A percentile compares a stretch with the other conserved stretches of the same genome.
Evolutionary conservation across 495 filamentous ascomycete genomes (phyloP).

Genomic region (Gamarada debralockiae): DNA sequence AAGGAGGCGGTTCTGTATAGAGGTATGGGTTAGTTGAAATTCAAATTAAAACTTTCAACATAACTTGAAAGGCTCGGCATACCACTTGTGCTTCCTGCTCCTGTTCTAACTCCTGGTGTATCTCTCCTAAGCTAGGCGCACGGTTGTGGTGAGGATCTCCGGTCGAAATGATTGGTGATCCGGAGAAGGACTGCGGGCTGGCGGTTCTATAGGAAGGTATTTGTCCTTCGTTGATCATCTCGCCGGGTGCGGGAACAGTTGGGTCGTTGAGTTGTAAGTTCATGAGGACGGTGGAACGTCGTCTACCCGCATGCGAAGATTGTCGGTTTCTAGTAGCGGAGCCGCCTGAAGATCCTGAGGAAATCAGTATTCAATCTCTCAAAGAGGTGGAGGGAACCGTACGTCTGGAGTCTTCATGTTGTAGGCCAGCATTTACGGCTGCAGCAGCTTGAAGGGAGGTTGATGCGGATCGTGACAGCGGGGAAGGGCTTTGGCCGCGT

Average conservation of each 20-base stretch:
- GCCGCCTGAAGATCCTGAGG: constrained; percentile 50
- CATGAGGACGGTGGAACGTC: constrained; percentile 67
- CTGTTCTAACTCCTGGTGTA: constrained; percentile 91
- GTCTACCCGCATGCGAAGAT: constrained; percentile 53
- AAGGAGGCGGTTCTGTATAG: constrained; percentile 75
- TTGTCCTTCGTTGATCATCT: constrained; percentile 50
- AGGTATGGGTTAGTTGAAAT: background rate
- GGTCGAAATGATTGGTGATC: constrained; percentile 53
- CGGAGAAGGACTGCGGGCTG: constrained; percentile 54
- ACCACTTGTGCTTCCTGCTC: constrained; percentile 96
- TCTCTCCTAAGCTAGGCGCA: constrained; percentile 82
- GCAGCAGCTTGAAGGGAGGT: constrained; percentile 64
- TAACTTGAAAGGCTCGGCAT: constrained; percentile 30
- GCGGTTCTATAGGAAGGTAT: constrained; percentile 40
- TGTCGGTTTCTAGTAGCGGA: constrained; percentile 48
- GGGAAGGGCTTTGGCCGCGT: constrained; percentile 41
- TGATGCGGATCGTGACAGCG: constrained; percentile 56
- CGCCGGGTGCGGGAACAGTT: constrained; percentile 54
- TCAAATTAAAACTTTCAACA: too few species aligned
- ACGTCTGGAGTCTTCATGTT: constrained; percentile 56
- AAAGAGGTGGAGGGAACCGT: constrained; percentile 1
- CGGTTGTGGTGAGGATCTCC: constrained; percentile 59
- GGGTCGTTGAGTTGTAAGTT: constrained; percentile 73
- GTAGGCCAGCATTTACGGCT: constrained; percentile 65
- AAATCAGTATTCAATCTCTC: constrained; percentile 6